phyloP scores from a whole-genome alignment of 163 green algal species.

The Scenedesmus sp. region DNA sequence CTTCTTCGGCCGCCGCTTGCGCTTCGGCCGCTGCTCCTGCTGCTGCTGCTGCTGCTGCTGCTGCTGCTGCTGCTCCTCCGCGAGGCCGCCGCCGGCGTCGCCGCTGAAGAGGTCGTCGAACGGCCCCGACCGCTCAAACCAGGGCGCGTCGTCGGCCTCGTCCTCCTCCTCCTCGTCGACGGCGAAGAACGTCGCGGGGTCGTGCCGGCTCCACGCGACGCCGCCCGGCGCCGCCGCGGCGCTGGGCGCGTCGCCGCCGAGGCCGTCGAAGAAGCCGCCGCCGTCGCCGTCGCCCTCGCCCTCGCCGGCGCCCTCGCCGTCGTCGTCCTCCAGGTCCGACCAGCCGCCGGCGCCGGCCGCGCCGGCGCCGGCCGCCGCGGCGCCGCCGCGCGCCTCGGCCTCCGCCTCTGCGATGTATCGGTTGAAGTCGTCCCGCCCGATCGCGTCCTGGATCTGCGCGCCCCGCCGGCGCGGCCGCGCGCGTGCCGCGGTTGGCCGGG shows the following conservation, averaged over 20 bases:
- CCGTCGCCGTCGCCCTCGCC: slow-evolving; percentile 25
- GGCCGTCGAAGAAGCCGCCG: slow-evolving; percentile 37
- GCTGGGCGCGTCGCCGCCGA: neutral
- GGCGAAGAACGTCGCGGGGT: slow-evolving; percentile 21
- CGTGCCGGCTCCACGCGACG: slow-evolving; percentile 13
- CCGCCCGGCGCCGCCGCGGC: neutral
- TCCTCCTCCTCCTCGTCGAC: slow-evolving; percentile 30
- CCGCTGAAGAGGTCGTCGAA: slow-evolving; percentile 42
- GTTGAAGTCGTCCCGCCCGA: slow-evolving; percentile 36
- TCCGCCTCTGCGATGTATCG: slow-evolving; percentile 37
- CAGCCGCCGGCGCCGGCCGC: too few relatives aligned
- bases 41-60: too few relatives aligned
- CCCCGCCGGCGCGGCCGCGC: too few relatives aligned
- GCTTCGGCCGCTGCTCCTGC: too few relatives aligned
- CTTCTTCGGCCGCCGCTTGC: too few relatives aligned
- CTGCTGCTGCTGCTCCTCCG: too few relatives aligned
- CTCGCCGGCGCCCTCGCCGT: neutral
- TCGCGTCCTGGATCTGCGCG: slow-evolving; percentile 32
- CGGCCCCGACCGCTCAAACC: neutral
- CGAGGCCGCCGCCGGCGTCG: too few relatives aligned
- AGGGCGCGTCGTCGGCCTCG: neutral
- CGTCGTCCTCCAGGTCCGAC: too few relatives aligned
- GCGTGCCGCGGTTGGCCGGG: too few relatives aligned
- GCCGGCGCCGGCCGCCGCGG: slow-evolving; percentile 14
- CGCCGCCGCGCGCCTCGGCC: slow-evolving; percentile 15